phyloP scores from a whole-genome alignment of 1,139 yeast species.

The Diutina neorugosa region DNA sequence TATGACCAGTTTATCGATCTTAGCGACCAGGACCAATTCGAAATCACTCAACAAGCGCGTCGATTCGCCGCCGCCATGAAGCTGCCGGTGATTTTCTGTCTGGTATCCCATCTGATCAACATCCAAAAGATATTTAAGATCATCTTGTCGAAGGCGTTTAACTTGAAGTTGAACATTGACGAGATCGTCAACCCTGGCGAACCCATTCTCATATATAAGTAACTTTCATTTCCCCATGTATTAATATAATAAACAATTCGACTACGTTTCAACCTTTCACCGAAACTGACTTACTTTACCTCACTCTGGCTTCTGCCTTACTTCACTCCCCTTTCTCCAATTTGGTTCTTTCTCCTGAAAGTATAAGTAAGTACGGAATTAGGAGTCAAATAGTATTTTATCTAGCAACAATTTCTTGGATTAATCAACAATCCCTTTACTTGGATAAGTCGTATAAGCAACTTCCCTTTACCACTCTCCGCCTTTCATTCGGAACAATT shows the following conservation, averaged over 20 bases:
- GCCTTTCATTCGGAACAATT: too few species aligned
- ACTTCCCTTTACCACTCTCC: too few species aligned
- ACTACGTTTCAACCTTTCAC: too few species aligned
- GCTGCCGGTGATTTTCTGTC: constrained; percentile 81
- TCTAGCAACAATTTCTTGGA: too few species aligned
- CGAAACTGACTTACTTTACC: too few species aligned
- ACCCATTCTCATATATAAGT: constrained; percentile 68
- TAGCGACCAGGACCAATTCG: constrained; percentile 72
- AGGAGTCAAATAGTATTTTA: too few species aligned
- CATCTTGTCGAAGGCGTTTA: constrained; percentile 85
- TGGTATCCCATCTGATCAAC: constrained; percentile 87
- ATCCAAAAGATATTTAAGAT: constrained; percentile 92
- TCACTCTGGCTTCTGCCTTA: too few species aligned
- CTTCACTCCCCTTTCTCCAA: too few species aligned
- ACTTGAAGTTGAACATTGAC: constrained; percentile 69
- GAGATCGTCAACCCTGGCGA: constrained; percentile 80
- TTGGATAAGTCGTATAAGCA: too few species aligned
- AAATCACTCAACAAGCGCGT: constrained; percentile 75
- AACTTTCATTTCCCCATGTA: constrained; percentile 3
- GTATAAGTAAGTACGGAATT: too few species aligned
- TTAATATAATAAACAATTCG: background rate
- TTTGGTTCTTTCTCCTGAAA: too few species aligned
- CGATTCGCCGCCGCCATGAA: constrained; percentile 87
- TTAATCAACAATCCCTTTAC: too few species aligned
- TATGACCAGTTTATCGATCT: constrained; percentile 79